Base-by-base conservation (phyloP, 345 rosid species). In the Psidium friedrichsthalianum region DNA sequence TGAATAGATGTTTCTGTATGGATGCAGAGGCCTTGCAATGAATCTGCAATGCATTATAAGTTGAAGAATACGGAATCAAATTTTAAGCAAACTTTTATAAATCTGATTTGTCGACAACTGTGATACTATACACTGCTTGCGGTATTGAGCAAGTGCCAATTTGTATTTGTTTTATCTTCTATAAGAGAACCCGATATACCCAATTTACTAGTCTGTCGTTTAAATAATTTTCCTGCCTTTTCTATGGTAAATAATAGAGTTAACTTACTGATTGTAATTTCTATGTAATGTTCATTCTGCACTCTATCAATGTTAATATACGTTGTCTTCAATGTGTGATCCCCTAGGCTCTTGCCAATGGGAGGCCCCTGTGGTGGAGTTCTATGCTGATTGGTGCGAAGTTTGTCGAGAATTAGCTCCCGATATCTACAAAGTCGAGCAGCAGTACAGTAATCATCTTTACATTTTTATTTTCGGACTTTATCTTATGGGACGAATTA, bases 331-430 rank as follows among this genome's bases (percentile, higher is more conserved):
- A 2, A 69, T 16, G 78, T 69, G 32, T 69, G 44, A 69, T 69
- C 44, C 44, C n/a, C 78, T 87, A 96, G 98, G 98, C 99, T 82
- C 92, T 97, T 27, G 87, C 96, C 69, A 97, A 97, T 90, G 98
- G 98, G 89, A 97, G 92, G 92, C 98, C 99, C 2, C 99, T 1
- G 99, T 95, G 27, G 95, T 97, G 57, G 99, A 97, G 90, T 97
- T 97, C 86, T 97, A 95, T 83, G 99, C 99, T 24, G 98, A 97
- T 90, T 97, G 99, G 99, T 95, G 99, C 83, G 98, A 97, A 90
- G 98, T 95, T 82, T 97, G 99, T 83, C 88, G 98, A 64, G 98
- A 97, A 90, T 87, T 97, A 85, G 99, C 99, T 20, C 98, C 98
- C 25, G 98, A 94, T 90, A 91, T 97, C 49, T 97, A 93, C 94